phyloP scores from a whole-genome alignment of 1,284 basidiomycete genomes.

The Erythrobasidium hasegawianum region DNA sequence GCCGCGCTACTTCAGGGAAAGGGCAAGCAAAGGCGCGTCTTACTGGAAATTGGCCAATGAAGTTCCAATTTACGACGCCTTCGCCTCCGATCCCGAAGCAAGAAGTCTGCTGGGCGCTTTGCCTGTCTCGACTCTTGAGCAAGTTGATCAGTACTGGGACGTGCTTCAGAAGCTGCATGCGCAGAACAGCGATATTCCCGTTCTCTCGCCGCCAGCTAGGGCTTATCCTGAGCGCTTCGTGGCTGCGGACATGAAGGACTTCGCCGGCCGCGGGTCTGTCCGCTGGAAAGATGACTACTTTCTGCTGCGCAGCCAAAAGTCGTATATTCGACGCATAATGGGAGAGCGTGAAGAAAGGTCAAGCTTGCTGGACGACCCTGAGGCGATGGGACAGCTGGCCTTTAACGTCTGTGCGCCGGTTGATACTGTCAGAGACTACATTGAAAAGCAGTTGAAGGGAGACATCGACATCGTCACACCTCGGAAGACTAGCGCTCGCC shows the following conservation, averaged over 20 bases:
- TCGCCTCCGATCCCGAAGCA: not conserved
- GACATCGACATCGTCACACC: not conserved
- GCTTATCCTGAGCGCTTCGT: slow-evolving; percentile 8
- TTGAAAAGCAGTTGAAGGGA: slow-evolving; percentile 1
- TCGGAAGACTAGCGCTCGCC: no score
- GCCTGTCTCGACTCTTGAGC: not conserved
- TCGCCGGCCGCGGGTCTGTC: not conserved
- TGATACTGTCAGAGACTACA: slow-evolving; percentile 3
- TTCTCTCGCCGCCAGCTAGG: not conserved
- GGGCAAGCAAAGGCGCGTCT: not conserved
- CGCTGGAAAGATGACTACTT: slow-evolving; percentile 17
- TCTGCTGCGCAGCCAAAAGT: slow-evolving; percentile 14
- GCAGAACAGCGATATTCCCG: not conserved
- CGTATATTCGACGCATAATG: slow-evolving; percentile 11
- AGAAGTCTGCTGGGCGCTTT: slow-evolving; percentile 6
- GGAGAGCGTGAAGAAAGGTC: not conserved
- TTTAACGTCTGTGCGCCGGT: slow-evolving; percentile 28
- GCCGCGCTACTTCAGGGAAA: slow-evolving; percentile 8
- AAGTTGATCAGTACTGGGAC: slow-evolving; percentile 16
- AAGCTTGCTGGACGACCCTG: not conserved
- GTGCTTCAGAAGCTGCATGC: not conserved
- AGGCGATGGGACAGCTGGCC: slow-evolving; percentile 11
- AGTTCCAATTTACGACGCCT: slow-evolving; percentile 16
- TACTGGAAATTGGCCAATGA: slow-evolving; percentile 21
- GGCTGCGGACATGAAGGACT: not conserved